Base-by-base conservation (phyloP, 1,284 basidiomycete species). In the Rhodotorula sp. region DNA sequence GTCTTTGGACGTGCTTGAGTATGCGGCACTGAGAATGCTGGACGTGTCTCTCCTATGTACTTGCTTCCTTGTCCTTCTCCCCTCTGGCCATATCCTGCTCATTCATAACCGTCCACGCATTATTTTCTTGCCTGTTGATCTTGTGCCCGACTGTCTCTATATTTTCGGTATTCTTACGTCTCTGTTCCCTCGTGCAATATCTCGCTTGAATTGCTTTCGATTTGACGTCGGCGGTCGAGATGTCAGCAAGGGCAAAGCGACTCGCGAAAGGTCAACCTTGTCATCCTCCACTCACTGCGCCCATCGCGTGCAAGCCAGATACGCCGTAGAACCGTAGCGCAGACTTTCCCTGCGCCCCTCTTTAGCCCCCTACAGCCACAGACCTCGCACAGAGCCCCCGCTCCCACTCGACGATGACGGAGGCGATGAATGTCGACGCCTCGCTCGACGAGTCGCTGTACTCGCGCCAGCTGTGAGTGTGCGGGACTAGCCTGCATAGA, bases 391-490 rank as follows among this genome's bases (percentile, higher is more conserved):
- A 49, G 48, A 22, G 18, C 20, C 48, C 48, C 22, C 54, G 8
- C 37, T 45, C 51, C 42, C 14, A 55, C n/a, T 12, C 22, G 56
- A 26, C 42, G 24, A 67, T 56, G 60, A 60, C 69, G 10, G 55
- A 60, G 59, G 66, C 60, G 22, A 73, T 73, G 56, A 70, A 73
- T 37, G 46, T 61, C 60, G 60, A 61, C 60, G 60, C 60, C 7
- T 49, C 60, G 66, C 49, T 79, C 62, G 78, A 79, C 64, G 78
- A 78, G 70, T 58, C 63, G 20, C 85, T 97, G 61, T 97, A 97
- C 84, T 95, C 93, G 77, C 90, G 94, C 78, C 94, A 97, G 84
- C 84, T 97, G 93, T 95, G 81, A 86, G 91, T 83, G 65, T 15
- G 18, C 53, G 26, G 10, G 10, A 33, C 29, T 3, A 22, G 17